phyloP scores from a whole-genome alignment of 2,329 filamentous ascomycete genomes.

The Sclerotinia subarctica region DNA sequence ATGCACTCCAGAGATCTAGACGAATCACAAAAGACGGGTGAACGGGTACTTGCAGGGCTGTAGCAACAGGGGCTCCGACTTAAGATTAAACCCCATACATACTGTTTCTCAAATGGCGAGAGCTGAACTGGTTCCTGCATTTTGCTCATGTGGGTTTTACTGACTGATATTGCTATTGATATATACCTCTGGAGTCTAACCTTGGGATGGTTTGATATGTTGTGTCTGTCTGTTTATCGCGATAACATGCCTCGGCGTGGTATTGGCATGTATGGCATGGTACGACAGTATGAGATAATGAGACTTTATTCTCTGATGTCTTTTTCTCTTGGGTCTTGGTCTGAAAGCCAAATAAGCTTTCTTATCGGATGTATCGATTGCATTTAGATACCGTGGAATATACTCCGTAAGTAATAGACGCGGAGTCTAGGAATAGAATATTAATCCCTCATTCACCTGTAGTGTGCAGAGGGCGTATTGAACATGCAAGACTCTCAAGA shows the following conservation, averaged over 20 bases:
- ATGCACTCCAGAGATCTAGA: constrained; percentile 3
- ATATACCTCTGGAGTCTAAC: no score
- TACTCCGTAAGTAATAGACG: no score
- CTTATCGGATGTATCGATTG: background rate
- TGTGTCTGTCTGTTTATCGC: background rate
- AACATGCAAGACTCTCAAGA: background rate
- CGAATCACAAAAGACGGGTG: background rate
- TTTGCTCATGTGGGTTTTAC: background rate
- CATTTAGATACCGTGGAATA: background rate
- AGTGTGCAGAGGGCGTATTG: no score
- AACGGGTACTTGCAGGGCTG: background rate
- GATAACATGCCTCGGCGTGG: constrained; percentile 3
- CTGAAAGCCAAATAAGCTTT: background rate
- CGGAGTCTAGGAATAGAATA: background rate
- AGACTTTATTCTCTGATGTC: background rate
- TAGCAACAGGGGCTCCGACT: no score
- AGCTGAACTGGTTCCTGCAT: background rate
- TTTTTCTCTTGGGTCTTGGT: background rate
- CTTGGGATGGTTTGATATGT: background rate
- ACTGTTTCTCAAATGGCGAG: background rate
- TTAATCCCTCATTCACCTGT: background rate
- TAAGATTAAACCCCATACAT: constrained; percentile 6
- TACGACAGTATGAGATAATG: background rate
- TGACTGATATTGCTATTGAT: no score
- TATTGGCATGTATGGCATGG: background rate